These are phyloP conservation scores for Durio zibethinus DNA, from an alignment of 345 rosid genomes.

Conservation along the genomic window DNA sequence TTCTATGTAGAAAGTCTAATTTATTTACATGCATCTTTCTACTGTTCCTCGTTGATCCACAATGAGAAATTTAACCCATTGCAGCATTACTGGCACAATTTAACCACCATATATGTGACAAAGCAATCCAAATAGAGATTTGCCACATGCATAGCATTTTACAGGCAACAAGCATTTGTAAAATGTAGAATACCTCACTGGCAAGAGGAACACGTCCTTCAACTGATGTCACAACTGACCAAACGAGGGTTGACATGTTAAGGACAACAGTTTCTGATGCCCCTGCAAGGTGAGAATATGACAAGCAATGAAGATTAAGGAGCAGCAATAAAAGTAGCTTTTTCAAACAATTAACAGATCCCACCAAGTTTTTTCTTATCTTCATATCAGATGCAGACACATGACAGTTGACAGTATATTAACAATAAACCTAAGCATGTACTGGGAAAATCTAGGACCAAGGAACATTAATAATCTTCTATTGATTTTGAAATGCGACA, in stretches of 20 bases:
- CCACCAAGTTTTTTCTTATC: not conserved
- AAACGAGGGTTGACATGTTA: constrained; percentile 93
- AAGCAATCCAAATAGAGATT: not conserved
- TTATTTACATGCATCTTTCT: not conserved
- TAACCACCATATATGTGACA: not conserved
- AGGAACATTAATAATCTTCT: not conserved
- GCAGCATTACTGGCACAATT: not conserved
- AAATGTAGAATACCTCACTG: constrained; percentile 70
- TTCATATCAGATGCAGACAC: not conserved
- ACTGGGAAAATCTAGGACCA: not conserved
- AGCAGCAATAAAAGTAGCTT: not conserved
- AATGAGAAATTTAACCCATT: not conserved
- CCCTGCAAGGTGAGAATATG: constrained; percentile 50
- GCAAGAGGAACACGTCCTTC: constrained; percentile 93
- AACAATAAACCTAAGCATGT: not conserved
- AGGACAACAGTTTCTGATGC: constrained; percentile 87
- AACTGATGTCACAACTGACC: constrained; percentile 86
- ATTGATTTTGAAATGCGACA: constrained; percentile 19
- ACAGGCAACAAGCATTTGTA: not conserved
- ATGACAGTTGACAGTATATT: not conserved
- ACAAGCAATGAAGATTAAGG: constrained; percentile 6
- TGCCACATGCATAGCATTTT: not conserved
- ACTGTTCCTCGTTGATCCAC: constrained; percentile 1
- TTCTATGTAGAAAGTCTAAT: not conserved
- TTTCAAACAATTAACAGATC: not conserved